These are phyloP conservation scores for Irpex sp. DNA, from an alignment of 1,284 basidiomycete genomes.

Conservation along the genomic window DNA sequence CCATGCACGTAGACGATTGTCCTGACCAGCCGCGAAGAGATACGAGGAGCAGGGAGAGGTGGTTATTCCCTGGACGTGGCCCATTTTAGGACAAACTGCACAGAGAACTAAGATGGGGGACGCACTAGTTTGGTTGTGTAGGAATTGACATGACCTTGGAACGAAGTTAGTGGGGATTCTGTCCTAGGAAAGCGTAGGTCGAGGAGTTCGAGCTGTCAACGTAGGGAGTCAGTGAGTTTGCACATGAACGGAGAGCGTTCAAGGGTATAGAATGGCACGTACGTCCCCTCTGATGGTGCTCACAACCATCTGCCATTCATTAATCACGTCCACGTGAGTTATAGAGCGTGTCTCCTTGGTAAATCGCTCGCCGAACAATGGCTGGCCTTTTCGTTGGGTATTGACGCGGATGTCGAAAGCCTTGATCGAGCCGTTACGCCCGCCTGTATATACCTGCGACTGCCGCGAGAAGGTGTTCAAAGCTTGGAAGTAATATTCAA, in stretches of 20 bases:
- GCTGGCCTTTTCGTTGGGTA: slow-evolving; percentile 26
- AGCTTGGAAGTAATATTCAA: not conserved
- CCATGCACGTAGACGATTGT: slow-evolving; percentile 60
- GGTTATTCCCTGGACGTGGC: slow-evolving; percentile 49
- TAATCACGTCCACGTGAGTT: slow-evolving; percentile 43
- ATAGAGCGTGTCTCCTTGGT: slow-evolving; percentile 35
- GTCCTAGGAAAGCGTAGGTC: slow-evolving; percentile 53
- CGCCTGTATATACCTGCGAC: slow-evolving; percentile 48
- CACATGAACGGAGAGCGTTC: not conserved
- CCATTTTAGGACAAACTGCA: not conserved
- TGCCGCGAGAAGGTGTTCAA: not conserved
- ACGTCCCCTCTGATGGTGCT: slow-evolving; percentile 59
- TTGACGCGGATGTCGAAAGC: slow-evolving; percentile 50
- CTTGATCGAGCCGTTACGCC: slow-evolving; percentile 53
- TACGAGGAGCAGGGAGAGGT: slow-evolving; percentile 57
- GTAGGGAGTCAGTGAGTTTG: not conserved
- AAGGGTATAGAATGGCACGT: slow-evolving; percentile 17
- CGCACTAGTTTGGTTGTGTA: slow-evolving; percentile 45
- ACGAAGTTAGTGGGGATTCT: slow-evolving; percentile 37
- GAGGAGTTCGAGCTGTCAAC: slow-evolving; percentile 50
- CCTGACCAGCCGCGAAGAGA: slow-evolving; percentile 69
- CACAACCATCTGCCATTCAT: slow-evolving; percentile 48
- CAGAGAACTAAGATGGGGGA: not conserved
- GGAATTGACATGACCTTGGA: slow-evolving; percentile 52
- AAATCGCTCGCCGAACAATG: slow-evolving; percentile 36